A percentile compares a stretch with the other conserved stretches of the same genome.
Evolutionary conservation across 2,329 filamentous ascomycete genomes (phyloP).

Genomic region (Botrytis cinerea): DNA sequence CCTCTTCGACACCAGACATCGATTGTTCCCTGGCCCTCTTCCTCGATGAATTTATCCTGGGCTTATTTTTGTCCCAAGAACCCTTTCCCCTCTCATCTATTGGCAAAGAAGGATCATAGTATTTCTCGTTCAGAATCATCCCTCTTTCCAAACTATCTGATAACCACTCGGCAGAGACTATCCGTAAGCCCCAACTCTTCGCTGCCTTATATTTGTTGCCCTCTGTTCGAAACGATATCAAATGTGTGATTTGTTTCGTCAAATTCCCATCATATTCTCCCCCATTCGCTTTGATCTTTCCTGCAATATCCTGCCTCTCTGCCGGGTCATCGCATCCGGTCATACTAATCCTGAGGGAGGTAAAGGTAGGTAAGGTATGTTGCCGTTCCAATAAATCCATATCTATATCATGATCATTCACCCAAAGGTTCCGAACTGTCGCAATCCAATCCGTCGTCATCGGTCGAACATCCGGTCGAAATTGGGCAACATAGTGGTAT

Average conservation of each 20-base stretch:
- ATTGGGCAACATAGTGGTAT: conserved; percentile 91
- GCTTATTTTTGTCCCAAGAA: conserved; percentile 66
- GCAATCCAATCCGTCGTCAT: conserved; percentile 85
- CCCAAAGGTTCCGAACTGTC: conserved; percentile 77
- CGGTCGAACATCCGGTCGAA: conserved; percentile 81
- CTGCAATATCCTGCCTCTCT: conserved; percentile 70
- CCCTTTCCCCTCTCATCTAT: conserved; percentile 71
- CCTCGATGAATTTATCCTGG: conserved; percentile 51
- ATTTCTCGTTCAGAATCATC: conserved; percentile 86
- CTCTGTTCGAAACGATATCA: conserved; percentile 76
- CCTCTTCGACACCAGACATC: conserved; percentile 51
- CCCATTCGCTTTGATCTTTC: conserved; percentile 65
- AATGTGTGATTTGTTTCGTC: conserved; percentile 81
- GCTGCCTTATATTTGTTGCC: conserved; percentile 91
- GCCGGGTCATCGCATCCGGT: conserved; percentile 70
- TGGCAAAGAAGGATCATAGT: conserved; percentile 76
- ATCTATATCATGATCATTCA: conserved; percentile 74
- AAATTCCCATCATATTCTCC: conserved; percentile 87
- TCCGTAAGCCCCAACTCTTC: conserved; percentile 75
- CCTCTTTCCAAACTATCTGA: conserved; percentile 78
- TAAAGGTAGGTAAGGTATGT: conserved; percentile 65
- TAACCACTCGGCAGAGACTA: conserved; percentile 84
- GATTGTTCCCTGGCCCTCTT: conserved; percentile 61
- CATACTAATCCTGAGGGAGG: conserved; percentile 64
- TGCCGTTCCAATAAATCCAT: conserved; percentile 67